These are phyloP conservation scores for Colletotrichum incanum DNA, from an alignment of 2,329 filamentous ascomycete species.

Conservation along the genomic window DNA sequence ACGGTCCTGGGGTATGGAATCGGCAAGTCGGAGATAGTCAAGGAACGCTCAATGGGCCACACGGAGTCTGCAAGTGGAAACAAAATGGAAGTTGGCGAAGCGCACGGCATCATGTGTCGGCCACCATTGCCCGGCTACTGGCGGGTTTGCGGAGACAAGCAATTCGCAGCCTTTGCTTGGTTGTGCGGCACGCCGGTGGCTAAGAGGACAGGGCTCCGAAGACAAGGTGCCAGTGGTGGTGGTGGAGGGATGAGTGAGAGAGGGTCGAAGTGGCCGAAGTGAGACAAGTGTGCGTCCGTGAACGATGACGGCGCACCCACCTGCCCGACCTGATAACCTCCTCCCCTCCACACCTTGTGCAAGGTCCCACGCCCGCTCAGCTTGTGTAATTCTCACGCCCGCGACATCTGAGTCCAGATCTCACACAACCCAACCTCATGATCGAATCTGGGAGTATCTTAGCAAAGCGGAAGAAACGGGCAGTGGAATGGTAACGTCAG, in stretches of 20 bases:
- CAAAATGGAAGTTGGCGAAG: neutral
- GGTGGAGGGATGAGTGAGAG: slow-evolving; percentile 5
- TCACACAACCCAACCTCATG: slow-evolving; percentile 5
- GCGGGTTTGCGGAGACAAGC: neutral
- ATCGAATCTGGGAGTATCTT: neutral
- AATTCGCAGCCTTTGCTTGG: slow-evolving; percentile 11
- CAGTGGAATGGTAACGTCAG: neutral
- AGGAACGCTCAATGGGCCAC: neutral
- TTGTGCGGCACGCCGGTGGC: neutral
- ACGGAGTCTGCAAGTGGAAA: neutral
- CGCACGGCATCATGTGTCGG: neutral
- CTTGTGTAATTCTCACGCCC: neutral
- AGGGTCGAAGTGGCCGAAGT: slow-evolving; percentile 1
- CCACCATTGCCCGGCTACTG: slow-evolving; percentile 6
- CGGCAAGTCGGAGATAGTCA: neutral
- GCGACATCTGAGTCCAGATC: slow-evolving; percentile 8
- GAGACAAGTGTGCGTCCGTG: slow-evolving; percentile 27
- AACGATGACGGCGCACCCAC: slow-evolving; percentile 14
- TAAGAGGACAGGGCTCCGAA: slow-evolving; percentile 2
- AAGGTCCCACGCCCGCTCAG: slow-evolving; percentile 1
- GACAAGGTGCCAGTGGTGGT: neutral
- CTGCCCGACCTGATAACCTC: neutral
- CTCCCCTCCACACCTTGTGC: slow-evolving; percentile 9
- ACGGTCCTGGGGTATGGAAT: neutral
- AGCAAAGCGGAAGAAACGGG: neutral